Evolutionary conservation across 2,329 filamentous ascomycete genomes (phyloP).

Genomic region (Ceratocystis destructans): DNA sequence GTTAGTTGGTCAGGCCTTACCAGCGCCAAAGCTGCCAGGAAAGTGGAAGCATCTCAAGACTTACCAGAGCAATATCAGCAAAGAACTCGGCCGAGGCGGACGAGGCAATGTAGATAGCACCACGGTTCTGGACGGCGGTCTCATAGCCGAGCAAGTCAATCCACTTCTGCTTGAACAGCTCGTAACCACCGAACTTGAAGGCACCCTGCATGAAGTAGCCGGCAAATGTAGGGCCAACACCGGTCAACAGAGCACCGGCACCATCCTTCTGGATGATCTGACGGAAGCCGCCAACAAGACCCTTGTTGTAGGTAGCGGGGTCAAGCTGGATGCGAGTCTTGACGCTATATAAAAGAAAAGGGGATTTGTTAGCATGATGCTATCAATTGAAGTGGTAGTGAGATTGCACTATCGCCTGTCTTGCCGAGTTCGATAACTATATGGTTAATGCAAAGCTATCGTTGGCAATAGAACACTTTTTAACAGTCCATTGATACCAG

Average conservation of each 20-base stretch:
- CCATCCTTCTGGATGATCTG: constrained; percentile 76
- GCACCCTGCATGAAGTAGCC: constrained; percentile 92
- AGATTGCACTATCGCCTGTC: not conserved
- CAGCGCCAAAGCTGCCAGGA: too few relatives aligned
- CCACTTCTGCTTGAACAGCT: constrained; percentile 89
- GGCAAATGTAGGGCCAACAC: constrained; percentile 70
- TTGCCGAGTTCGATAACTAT: not conserved
- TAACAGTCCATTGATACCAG: not conserved
- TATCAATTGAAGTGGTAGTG: not conserved
- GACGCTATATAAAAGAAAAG: constrained; percentile 44
- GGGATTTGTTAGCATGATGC: constrained; percentile 19
- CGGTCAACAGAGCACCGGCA: constrained; percentile 72
- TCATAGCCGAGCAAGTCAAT: constrained; percentile 71
- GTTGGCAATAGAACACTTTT: not conserved
- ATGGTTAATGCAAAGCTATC: not conserved
- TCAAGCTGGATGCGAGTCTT: constrained; percentile 95
- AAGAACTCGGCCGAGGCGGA: constrained; percentile 53
- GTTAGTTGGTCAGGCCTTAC: not conserved
- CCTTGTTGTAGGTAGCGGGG: constrained; percentile 75
- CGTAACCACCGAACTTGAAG: constrained; percentile 67
- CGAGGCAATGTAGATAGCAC: constrained; percentile 64
- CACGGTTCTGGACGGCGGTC: constrained; percentile 63
- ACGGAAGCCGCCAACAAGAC: constrained; percentile 73
- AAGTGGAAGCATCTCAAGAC: not conserved
- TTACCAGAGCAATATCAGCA: constrained; percentile 57